A percentile compares a stretch with the other conserved stretches of the same genome.
Conservation (phyloP, 1,139 yeast species). For the Suhomyces yuchorum region DNA sequence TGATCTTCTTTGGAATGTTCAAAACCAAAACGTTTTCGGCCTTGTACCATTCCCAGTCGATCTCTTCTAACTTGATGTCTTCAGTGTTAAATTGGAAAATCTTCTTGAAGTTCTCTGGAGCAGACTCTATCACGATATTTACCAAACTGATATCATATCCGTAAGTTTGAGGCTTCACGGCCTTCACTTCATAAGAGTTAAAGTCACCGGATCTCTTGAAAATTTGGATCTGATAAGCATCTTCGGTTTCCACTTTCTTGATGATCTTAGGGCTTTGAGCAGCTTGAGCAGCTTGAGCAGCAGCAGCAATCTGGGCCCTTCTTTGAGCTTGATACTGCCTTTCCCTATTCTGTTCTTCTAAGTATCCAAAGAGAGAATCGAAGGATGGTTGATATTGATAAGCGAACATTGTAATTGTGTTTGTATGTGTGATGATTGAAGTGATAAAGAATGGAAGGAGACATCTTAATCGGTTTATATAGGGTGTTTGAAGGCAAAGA, state of each 20-base stretch:
- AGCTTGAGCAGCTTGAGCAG: constrained; percentile 11
- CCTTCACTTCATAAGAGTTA: constrained; percentile 42
- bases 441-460: not conserved
- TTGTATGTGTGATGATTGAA: constrained; percentile 1
- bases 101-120: constrained; percentile 37
- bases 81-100: constrained; percentile 36
- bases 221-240: constrained; percentile 42
- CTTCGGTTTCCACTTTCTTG: constrained; percentile 41
- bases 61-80: constrained; percentile 36
- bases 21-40: constrained; percentile 41
- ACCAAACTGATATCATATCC: constrained; percentile 24
- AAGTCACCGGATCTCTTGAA: constrained; percentile 40
- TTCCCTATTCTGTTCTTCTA: constrained; percentile 17
- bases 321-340: constrained; percentile 16
- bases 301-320: constrained; percentile 4
- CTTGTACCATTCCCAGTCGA: constrained; percentile 41
- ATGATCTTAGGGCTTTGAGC: constrained; percentile 31
- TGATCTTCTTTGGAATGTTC: constrained; percentile 39
- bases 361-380: constrained; percentile 7
- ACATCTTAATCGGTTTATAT: constrained; percentile 1
- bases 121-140: constrained; percentile 34
- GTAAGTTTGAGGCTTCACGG: constrained; percentile 24
- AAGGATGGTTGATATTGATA: constrained; percentile 11
- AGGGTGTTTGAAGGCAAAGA: not conserved
- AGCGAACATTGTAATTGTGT: constrained; percentile 11